phyloP scores from a whole-genome alignment of 2,329 filamentous ascomycete species.

The Fusarium vanettenii region DNA sequence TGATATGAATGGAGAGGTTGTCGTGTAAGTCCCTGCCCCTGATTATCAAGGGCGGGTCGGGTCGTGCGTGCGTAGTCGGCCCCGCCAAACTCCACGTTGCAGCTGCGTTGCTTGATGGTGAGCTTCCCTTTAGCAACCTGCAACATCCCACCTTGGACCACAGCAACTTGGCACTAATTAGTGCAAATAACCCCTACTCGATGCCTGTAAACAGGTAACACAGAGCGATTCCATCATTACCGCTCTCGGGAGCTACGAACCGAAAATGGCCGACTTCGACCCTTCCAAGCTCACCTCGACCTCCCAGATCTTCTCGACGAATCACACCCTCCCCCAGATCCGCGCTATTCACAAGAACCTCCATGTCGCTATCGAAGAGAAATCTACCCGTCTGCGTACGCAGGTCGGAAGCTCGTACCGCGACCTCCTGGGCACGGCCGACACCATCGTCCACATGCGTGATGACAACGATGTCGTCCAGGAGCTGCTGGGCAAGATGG shows the following conservation, averaged over 20 bases:
- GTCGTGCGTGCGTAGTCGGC: conserved; percentile 18
- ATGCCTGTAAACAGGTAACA: conserved; percentile 22
- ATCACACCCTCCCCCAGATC: conserved; percentile 71
- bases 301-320: conserved; percentile 65
- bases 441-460: conserved; percentile 93
- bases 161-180: conserved; percentile 4
- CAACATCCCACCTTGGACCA: conserved; percentile 13
- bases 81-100: conserved; percentile 44
- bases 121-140: conserved; percentile 23
- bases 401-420: conserved; percentile 80
- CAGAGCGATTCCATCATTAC: background rate
- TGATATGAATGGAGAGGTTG: background rate
- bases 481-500: conserved; percentile 76
- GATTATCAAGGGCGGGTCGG: conserved; percentile 7
- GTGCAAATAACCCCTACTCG: conserved; percentile 3
- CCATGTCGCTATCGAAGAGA: conserved; percentile 70
- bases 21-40: conserved; percentile 9
- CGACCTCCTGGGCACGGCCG: conserved; percentile 89
- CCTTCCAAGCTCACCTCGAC: conserved; percentile 61
- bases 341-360: conserved; percentile 71
- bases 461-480: conserved; percentile 81
- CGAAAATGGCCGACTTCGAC: conserved; percentile 58
- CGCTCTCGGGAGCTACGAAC: conserved; percentile 11
- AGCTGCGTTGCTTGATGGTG: conserved; percentile 41
- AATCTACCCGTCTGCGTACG: conserved; percentile 69